These are phyloP conservation scores for Tetradesmus obliquus DNA, from an alignment of 139 green algal species.

Conservation along the genomic window DNA sequence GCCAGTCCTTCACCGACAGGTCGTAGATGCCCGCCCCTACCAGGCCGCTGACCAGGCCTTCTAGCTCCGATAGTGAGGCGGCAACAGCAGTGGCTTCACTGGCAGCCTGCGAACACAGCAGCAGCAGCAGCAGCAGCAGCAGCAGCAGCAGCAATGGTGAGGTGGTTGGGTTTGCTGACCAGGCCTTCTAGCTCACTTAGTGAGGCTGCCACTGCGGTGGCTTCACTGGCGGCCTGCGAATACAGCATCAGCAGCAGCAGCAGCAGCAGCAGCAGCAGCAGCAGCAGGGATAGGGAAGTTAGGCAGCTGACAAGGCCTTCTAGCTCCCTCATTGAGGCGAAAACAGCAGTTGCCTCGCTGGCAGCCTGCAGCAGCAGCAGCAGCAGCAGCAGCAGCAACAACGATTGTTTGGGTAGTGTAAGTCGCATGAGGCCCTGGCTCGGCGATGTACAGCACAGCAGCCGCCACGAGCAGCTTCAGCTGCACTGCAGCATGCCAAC, in stretches of 20 bases:
- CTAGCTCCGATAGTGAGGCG: constrained; percentile 43
- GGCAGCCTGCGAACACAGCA: neutral
- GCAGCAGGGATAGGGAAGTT: neutral
- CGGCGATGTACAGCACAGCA: too few species aligned
- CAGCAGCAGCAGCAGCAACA: neutral
- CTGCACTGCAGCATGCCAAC: too few species aligned
- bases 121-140: neutral
- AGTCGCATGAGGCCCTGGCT: too few species aligned
- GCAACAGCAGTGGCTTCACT: neutral
- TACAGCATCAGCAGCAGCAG: neutral
- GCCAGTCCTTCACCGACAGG: constrained; percentile 32
- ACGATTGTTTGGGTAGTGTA: too few species aligned
- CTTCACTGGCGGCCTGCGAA: neutral
- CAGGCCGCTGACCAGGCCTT: constrained; percentile 39
- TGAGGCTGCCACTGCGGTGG: neutral
- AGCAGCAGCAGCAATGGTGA: neutral
- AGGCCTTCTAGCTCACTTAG: constrained; percentile 48
- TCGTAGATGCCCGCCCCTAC: constrained; percentile 40
- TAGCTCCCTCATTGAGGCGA: constrained; percentile 40
- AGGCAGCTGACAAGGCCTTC: constrained; percentile 18
- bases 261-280: too few species aligned
- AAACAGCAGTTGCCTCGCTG: neutral
- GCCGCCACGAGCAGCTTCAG: too few species aligned
- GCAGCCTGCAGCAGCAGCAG: neutral
- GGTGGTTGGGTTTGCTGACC: too few species aligned